These are phyloP conservation scores for Sclerotinia trifoliorum DNA, from an alignment of 2,329 filamentous ascomycete species.

Conservation along the genomic window DNA sequence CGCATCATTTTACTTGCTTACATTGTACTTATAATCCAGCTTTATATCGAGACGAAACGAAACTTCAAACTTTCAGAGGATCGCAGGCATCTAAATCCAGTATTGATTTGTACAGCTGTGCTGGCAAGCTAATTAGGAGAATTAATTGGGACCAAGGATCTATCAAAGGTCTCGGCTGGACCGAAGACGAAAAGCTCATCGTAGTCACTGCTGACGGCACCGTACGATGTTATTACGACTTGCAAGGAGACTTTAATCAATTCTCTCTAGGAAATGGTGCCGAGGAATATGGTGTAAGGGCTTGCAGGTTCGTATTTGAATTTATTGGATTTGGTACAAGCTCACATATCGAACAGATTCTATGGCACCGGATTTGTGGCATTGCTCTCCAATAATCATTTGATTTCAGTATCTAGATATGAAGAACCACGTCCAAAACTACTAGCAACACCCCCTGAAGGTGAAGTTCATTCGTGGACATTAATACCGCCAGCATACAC, in stretches of 20 bases:
- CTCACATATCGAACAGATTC: conserved; percentile 51
- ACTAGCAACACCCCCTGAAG: conserved; percentile 73
- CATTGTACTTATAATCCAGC: conserved; percentile 53
- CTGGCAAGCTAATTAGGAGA: conserved; percentile 80
- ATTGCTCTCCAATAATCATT: conserved; percentile 79
- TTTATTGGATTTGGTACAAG: conserved; percentile 1
- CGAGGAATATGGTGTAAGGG: conserved; percentile 81
- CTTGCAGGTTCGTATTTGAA: conserved; percentile 58
- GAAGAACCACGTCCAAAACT: conserved; percentile 84
- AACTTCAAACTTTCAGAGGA: conserved; percentile 75
- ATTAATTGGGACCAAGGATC: conserved; percentile 90
- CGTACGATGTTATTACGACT: conserved; percentile 80
- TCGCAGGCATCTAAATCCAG: conserved; percentile 71
- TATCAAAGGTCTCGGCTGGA: conserved; percentile 91
- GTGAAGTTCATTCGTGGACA: conserved; percentile 82
- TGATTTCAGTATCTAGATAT: conserved; percentile 86
- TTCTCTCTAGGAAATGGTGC: conserved; percentile 89
- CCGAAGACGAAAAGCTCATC: conserved; percentile 87
- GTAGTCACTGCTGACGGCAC: conserved; percentile 87
- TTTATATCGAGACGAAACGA: conserved; percentile 83
- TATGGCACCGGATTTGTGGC: conserved; percentile 93
- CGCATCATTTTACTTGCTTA: conserved; percentile 5
- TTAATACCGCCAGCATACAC: conserved; percentile 86
- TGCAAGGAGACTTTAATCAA: conserved; percentile 93
- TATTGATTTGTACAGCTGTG: conserved; percentile 92